Base-by-base conservation (phyloP, 1,139 yeast species). In the Nakaseomyces glabratus region DNA sequence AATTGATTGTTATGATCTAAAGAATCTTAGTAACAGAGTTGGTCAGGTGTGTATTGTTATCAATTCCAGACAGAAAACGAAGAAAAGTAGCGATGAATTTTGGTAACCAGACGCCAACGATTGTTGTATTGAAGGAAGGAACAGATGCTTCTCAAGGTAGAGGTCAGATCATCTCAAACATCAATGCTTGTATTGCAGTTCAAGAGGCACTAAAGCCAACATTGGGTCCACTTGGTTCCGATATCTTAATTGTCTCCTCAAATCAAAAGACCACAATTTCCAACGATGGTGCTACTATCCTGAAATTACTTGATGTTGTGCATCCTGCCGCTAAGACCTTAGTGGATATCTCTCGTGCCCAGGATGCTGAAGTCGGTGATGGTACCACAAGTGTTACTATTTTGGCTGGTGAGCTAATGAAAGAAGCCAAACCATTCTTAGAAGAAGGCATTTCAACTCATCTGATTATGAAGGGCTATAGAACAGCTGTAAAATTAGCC, bases 331-430 rank as follows among this genome's bases (percentile, higher is more conserved):
- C 98, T 9, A 82, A 82, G 57, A 80, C 90, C 58, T 66, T 90
- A 47, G 98, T 90, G 35, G 99, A 90, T 58, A 84, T 90, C 41
- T 84, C 96, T 10, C 73, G 95, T 54, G 79, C 97, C 1, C 99
- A 90, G 63, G 99, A 90, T 61, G 95, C 96, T 15, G 99, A 90
- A 62, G 97, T 90, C 39, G 99, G 99, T 44, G 99, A 90, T 60
- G 99, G 99, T 47, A 90, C 99, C 26, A 90, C 98, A 0, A 79
- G 95, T 26, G 98, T 93, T 10, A 85, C 97, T 1, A 71, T 90
- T 31, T 63, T 90, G 45, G 97, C 98, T 1, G 96, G 97, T 38
- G 98, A 90, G 62, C 71, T 90, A 45, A 71, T 90, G 61, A 85
- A 85, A 57, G 97, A 90, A 60, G 77, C 93, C 48, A 86, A 85